Evolutionary conservation across 768 basidiomycete genomes (phyloP), one percentile per base, ranked within the genome.

Genomic region (Guyanaporus albipodus): DNA sequence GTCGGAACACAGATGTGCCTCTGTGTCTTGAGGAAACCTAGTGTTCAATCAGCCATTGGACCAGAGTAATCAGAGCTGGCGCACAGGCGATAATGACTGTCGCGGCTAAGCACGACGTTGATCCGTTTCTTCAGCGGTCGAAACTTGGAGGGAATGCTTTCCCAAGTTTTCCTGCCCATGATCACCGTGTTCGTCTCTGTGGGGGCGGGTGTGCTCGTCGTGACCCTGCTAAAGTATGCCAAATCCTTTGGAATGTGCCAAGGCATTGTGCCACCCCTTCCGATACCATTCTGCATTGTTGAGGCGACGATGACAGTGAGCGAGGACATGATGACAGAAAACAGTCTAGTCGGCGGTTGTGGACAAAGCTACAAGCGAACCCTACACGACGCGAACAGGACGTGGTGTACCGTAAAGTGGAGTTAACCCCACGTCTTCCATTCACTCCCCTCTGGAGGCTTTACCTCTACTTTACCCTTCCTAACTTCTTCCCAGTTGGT

Each of bases 161-260:
- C 92, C 96, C 96, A 99, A 12, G 93, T 95, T 60, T 89, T 92
- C 46, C 95, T 77, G 11, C 96, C 96, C 95, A 99, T 97, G 45
- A 97, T 71, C 17, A 97, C 85, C 1, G 78, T 81, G 67, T 97
- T 98, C 48, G 63, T 70, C 36, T 59, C 62, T 6, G 72, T 76
- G 29, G n/a, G n/a, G n/a, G 73, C 67, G 6, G 82, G 79, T 26
- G 82, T 78, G 31, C 64, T 69, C 6, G 79, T 78, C 26, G 89
- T 89, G 62, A 85, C 83, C 43, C 78, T 75, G n/a, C 85, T 83
- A 64, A 99, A 99, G 67, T 95, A 96, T 41, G 85, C 82, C 78
- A 97, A 83, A 63, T 99, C 96, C 47, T 78, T 80, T 0, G 90
- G 76, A 7, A 98, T 76, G 19, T 81, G 77, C 96, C 96, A 99